Evolutionary conservation across 768 basidiomycete genomes (phyloP).

Genomic region (Dioszegia hungarica): DNA sequence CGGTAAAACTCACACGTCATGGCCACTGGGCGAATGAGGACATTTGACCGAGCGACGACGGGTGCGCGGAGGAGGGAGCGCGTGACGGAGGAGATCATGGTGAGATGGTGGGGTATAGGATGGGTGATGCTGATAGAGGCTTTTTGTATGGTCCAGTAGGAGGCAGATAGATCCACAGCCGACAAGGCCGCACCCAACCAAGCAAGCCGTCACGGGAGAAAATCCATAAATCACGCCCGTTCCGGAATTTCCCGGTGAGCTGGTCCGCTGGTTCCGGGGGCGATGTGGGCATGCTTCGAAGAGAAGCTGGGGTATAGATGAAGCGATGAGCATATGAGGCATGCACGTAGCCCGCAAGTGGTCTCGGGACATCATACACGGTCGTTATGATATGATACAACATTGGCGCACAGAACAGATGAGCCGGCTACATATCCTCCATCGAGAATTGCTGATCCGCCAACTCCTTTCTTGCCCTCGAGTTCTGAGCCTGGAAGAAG

Average conservation of each 20-base stretch:
- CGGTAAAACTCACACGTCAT: conserved; percentile 17
- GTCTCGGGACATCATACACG: too few relatives aligned
- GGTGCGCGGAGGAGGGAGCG: conserved; percentile 24
- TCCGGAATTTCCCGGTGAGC: too few relatives aligned
- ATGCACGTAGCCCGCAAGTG: too few relatives aligned
- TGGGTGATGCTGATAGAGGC: background rate
- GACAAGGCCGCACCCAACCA: background rate
- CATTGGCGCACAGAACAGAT: background rate
- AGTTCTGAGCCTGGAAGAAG: conserved; percentile 76
- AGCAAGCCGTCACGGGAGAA: background rate
- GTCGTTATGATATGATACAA: too few relatives aligned
- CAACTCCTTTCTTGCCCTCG: conserved; percentile 61
- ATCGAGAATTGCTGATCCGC: conserved; percentile 82
- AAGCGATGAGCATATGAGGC: too few relatives aligned
- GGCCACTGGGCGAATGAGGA: conserved; percentile 13
- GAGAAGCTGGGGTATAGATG: too few relatives aligned
- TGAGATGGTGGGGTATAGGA: background rate
- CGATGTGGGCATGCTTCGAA: too few relatives aligned
- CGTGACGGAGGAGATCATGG: conserved; percentile 27
- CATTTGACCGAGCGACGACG: conserved; percentile 9
- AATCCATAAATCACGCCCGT: background rate
- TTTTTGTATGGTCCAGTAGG: too few relatives aligned
- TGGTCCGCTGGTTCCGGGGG: too few relatives aligned
- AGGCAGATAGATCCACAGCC: too few relatives aligned
- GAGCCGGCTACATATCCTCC: conserved; percentile 73